Conservation (phyloP, 306 rosid species). For the Pterocarpus macrocarpus region DNA sequence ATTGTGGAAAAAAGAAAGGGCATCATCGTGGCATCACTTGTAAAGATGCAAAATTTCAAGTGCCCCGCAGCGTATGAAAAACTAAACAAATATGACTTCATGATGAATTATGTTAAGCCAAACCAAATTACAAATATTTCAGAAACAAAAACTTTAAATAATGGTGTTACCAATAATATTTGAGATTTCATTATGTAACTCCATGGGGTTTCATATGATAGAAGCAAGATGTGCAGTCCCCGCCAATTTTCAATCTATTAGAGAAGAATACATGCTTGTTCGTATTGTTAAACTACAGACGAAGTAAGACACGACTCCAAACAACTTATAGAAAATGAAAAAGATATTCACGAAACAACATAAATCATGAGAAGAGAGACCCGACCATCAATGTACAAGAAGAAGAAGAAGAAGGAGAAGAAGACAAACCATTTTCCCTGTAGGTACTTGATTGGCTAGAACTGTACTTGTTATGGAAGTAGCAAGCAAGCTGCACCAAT, state of each 20-base stretch:
- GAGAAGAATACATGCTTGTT: background rate
- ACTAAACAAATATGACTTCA: background rate
- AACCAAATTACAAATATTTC: constrained; percentile 17
- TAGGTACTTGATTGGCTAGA: constrained; percentile 74
- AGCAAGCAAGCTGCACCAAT: constrained; percentile 78
- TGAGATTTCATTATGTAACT: background rate
- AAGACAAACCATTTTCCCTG: constrained; percentile 72
- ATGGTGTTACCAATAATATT: background rate
- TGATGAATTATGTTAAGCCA: background rate
- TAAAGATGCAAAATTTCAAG: background rate
- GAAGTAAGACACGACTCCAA: background rate
- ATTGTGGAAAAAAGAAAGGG: background rate
- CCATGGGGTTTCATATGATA: background rate
- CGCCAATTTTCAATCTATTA: background rate
- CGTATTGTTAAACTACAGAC: background rate
- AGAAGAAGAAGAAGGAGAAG: background rate
- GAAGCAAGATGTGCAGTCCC: background rate
- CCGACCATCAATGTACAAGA: background rate
- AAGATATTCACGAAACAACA: background rate
- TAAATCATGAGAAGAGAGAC: background rate
- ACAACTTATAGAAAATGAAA: background rate
- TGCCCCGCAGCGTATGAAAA: constrained; percentile 7
- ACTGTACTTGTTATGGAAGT: constrained; percentile 74
- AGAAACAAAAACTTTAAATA: background rate
- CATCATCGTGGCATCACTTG: constrained; percentile 14